Conservation (phyloP, 306 rosid genomes). For the Pterocarpus santalinus region DNA sequence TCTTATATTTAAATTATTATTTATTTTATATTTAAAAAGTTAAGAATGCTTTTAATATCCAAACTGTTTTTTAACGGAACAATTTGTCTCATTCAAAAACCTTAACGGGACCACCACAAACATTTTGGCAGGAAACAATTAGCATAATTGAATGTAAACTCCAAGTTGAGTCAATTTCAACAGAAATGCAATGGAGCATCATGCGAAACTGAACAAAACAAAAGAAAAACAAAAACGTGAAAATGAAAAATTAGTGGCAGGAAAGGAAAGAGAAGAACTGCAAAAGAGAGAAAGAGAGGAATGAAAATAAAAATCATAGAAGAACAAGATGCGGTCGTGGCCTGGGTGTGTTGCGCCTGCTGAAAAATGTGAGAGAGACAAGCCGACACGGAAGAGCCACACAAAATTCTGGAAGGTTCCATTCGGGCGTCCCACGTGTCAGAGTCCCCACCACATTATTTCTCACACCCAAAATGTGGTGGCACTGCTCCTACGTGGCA, state of each 20-base stretch:
- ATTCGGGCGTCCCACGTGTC: conserved; percentile 50
- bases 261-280: background rate
- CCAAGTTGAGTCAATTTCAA: background rate
- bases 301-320: background rate
- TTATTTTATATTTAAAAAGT: too few species aligned
- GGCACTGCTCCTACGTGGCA: conserved; percentile 50
- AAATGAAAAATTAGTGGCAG: conserved; percentile 21
- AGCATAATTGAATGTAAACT: background rate
- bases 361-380: background rate
- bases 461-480: conserved; percentile 16
- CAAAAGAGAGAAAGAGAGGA: background rate
- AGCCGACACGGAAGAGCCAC: conserved; percentile 36
- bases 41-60: background rate
- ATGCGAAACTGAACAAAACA: background rate
- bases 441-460: conserved; percentile 40
- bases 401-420: conserved; percentile 7
- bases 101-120: background rate
- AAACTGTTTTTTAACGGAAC: background rate
- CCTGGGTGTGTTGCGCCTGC: background rate
- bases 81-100: conserved; percentile 9
- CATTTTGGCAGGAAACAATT: background rate
- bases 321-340: conserved; percentile 19
- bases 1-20: too few species aligned
- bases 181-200: background rate
- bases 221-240: background rate